Base-by-base conservation (phyloP, 2,329 filamentous ascomycete species). In the Plenodomus biglobosus region DNA sequence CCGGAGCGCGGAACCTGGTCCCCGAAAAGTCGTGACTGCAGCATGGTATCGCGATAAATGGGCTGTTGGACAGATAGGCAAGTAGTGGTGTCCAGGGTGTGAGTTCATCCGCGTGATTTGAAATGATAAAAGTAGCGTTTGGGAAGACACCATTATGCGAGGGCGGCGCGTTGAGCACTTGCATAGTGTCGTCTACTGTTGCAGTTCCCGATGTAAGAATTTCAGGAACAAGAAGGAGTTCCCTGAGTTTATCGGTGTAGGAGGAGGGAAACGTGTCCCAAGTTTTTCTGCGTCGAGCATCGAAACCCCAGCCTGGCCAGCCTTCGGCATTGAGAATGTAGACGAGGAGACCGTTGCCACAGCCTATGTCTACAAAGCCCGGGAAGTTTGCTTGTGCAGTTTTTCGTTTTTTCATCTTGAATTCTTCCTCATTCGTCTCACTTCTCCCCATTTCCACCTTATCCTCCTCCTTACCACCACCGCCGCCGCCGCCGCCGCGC, bases 31-130 rank as follows among this genome's bases (percentile, higher is more conserved):
- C 82, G 74, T 97, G 91, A 56, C 90, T 95, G 75, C 94, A 99
- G 75, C 94, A 99, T 1, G 94, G 94, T 38, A 99, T 96, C 59
- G 89, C 88, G 53, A 99, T 84, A 71, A 96, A 99, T 0, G 91
- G 87, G 10, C 87, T 87, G 2, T 82, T 75, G 0, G 87, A 91
- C 1, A 90, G 75, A 6, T 84, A 82, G 1, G 90, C 92, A 35
- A 99, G 82, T 16, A 97, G 80, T 0, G 94, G 94, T 0, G 94
- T 97, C 94, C 94, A 99, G 0, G 90, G 84, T 0, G 94, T 99
- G 13, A 99, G 80, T 73, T 99, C 92, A 68, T 99, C 94, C 10
- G 92, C 92, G 70, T 99, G 94, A 66, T 99, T 99, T 40, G 91
- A 95, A 55, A 99, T 87, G 62, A 99, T 90, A 71, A 99, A 99